Conservation (phyloP, 208 protist species). For the Trichomonas tenax region DNA sequence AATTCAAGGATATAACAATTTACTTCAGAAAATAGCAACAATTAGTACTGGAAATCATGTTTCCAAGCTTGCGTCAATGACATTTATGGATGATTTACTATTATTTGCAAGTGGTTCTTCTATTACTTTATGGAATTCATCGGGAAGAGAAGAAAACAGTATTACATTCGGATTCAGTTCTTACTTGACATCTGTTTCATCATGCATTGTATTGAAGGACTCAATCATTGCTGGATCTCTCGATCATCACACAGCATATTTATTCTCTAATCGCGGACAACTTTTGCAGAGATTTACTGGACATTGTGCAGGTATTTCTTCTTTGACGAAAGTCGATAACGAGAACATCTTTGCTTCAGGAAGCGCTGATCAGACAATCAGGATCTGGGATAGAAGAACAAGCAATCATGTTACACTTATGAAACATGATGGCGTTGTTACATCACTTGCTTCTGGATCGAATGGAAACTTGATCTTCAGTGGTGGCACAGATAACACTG, state of each 20-base stretch:
- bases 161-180: too few species aligned
- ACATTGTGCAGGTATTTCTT: neutral
- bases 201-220: neutral
- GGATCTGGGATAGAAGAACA: neutral
- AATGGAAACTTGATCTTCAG: neutral
- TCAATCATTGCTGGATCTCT: neutral
- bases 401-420: neutral
- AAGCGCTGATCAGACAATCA: neutral
- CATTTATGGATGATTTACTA: too few species aligned
- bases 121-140: too few species aligned
- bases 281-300: neutral
- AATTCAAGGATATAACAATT: too few species aligned
- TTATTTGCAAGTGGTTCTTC: too few species aligned
- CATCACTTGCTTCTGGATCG: neutral
- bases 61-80: too few species aligned
- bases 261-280: neutral
- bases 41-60: too few species aligned
- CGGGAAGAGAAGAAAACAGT: too few species aligned
- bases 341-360: neutral
- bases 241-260: neutral
- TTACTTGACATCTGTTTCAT: neutral
- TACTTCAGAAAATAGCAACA: too few species aligned
- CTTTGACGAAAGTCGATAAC: neutral
- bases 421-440: neutral
- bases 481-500: neutral